A percentile compares a stretch with the other conserved stretches of the same genome.
phyloP scores from a whole-genome alignment of 2,329 filamentous ascomycete genomes.

The Monilinia fructicola region DNA sequence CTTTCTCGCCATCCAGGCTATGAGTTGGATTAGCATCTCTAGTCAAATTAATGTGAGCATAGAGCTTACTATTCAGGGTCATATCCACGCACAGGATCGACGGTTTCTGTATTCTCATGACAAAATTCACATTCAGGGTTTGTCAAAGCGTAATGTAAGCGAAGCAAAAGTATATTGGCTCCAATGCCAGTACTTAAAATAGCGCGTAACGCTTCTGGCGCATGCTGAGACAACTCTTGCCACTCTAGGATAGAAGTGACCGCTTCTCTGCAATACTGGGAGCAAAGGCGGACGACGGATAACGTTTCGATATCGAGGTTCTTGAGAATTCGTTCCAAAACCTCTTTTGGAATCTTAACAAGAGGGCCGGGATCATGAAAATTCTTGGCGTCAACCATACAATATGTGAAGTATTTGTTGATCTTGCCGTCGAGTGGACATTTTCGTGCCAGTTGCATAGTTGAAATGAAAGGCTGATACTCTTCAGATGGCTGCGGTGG shows the following conservation, averaged over 20 bases:
- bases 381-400: neutral
- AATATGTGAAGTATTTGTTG: neutral
- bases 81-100: neutral
- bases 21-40: neutral
- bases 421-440: neutral
- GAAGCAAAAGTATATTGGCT: neutral
- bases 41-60: neutral
- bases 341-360: neutral
- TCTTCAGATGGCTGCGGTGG: no score
- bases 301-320: constrained; percentile 9
- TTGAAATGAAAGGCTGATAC: constrained; percentile 6
- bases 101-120: neutral
- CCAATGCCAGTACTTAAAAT: neutral
- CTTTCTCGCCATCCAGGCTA: neutral
- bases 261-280: neutral
- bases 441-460: neutral
- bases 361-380: neutral
- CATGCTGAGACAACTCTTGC: neutral
- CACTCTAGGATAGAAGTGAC: neutral
- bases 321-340: constrained; percentile 5
- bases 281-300: neutral
- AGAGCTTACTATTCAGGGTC: neutral
- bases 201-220: constrained; percentile 6
- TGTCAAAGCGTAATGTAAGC: constrained; percentile 8
- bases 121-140: constrained; percentile 11